Evolutionary conservation across 1,284 basidiomycete genomes (phyloP).

Genomic region (Papiliotrema fonsecae): DNA sequence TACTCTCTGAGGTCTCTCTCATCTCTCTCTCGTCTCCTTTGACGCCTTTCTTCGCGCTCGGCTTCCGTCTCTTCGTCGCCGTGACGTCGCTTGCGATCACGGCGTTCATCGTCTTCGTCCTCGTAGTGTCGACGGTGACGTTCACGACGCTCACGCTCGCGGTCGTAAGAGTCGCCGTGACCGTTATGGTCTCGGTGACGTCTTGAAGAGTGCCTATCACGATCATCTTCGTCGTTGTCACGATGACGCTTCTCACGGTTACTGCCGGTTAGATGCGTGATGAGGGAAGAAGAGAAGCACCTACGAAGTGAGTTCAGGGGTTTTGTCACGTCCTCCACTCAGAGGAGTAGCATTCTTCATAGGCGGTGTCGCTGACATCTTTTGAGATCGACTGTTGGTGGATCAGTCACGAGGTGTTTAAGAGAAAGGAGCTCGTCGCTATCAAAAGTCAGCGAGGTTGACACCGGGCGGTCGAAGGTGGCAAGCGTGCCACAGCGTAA

Average conservation of each 20-base stretch:
- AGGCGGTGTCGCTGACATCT: slow-evolving; percentile 35
- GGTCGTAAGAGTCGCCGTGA: slow-evolving; percentile 29
- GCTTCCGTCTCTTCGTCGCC: slow-evolving; percentile 1
- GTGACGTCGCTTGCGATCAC: slow-evolving; percentile 11
- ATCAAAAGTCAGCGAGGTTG: no score
- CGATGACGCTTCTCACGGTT: slow-evolving; percentile 51
- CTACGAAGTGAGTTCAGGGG: slow-evolving; percentile 42
- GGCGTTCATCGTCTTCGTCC: slow-evolving; percentile 33
- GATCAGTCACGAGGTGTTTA: no score
- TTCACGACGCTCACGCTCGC: slow-evolving; percentile 17
- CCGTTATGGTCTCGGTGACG: slow-evolving; percentile 22
- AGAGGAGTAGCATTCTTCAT: slow-evolving; percentile 9
- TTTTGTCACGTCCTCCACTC: slow-evolving; percentile 26
- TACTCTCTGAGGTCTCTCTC: slow-evolving; percentile 15
- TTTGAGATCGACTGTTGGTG: no score
- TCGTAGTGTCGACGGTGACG: slow-evolving; percentile 17
- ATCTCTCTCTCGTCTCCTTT: slow-evolving; percentile 3
- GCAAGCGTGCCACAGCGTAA: no score
- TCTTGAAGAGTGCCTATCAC: slow-evolving; percentile 36
- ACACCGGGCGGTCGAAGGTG: no score
- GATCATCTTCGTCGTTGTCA: slow-evolving; percentile 33
- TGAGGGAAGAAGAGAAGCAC: slow-evolving; percentile 7
- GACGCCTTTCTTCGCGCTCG: slow-evolving; percentile 3
- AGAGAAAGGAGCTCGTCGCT: no score
- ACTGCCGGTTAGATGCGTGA: slow-evolving; percentile 12